phyloP scores from a whole-genome alignment of 2,329 filamentous ascomycete species.

The Fusarium duplospermum region DNA sequence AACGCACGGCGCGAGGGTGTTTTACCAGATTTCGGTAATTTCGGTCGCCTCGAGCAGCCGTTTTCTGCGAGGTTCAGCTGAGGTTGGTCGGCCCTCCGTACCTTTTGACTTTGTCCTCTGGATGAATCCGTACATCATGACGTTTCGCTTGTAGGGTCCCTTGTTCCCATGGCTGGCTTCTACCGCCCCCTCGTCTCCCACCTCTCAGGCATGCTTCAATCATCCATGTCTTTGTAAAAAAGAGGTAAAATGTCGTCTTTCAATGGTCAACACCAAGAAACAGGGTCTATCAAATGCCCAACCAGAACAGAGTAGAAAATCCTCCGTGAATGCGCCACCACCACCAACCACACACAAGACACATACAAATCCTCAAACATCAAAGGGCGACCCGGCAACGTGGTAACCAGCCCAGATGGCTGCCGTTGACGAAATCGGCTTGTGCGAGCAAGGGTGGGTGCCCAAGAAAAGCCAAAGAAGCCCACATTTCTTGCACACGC shows the following conservation, averaged over 20 bases:
- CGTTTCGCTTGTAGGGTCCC: constrained; percentile 1
- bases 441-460: constrained; percentile 18
- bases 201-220: background rate
- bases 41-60: background rate
- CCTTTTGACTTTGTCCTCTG: background rate
- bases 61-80: background rate
- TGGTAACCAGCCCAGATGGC: constrained; percentile 32
- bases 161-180: background rate
- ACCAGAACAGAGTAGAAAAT: background rate
- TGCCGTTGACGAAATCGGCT: constrained; percentile 37
- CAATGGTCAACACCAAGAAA: background rate
- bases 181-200: background rate
- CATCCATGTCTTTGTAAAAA: background rate
- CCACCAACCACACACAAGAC: background rate
- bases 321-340: background rate
- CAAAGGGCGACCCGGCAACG: constrained; percentile 22
- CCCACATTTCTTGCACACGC: background rate
- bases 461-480: background rate
- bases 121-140: constrained; percentile 2
- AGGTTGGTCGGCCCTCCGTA: background rate
- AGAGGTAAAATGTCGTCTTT: too few species aligned
- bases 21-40: background rate
- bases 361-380: background rate
- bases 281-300: background rate
- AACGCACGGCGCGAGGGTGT: background rate